A percentile compares a stretch with the other conserved stretches of the same genome.
phyloP scores from a whole-genome alignment of 257 asterid genomes.

The Cynanchum wilfordii region DNA sequence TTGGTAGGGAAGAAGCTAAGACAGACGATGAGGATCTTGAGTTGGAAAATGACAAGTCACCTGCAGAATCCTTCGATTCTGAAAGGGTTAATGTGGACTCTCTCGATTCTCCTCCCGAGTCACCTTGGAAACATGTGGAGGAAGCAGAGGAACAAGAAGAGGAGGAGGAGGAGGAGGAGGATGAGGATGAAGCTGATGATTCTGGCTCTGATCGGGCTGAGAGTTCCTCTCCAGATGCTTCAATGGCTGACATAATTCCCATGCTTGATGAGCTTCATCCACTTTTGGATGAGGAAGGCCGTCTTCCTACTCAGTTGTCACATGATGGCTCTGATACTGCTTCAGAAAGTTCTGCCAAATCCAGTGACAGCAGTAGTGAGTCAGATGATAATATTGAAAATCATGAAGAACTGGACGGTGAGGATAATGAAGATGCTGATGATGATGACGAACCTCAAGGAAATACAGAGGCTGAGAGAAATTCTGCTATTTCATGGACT shows the following conservation, averaged over 20 bases:
- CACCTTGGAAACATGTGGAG: slow-evolving; percentile 38
- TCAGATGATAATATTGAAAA: slow-evolving; percentile 53
- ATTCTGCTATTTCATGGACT: slow-evolving; percentile 71
- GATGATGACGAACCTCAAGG: slow-evolving; percentile 49
- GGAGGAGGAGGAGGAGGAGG: slow-evolving; percentile 28
- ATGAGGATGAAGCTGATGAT: slow-evolving; percentile 44
- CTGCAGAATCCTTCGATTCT: slow-evolving; percentile 60
- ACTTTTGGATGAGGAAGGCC: slow-evolving; percentile 55
- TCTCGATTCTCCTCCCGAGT: slow-evolving; percentile 35
- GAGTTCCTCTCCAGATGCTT: slow-evolving; percentile 92
- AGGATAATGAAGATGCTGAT: slow-evolving; percentile 56
- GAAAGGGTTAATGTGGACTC: slow-evolving; percentile 69
- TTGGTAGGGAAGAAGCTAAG: slow-evolving; percentile 22
- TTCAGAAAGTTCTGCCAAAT: slow-evolving; percentile 34
- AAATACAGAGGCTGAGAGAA: slow-evolving; percentile 43
- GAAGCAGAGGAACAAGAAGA: slow-evolving; percentile 33
- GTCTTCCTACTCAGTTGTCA: slow-evolving; percentile 34
- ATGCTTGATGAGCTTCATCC: slow-evolving; percentile 96
- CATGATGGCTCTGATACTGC: slow-evolving; percentile 43
- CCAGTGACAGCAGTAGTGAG: slow-evolving; percentile 35
- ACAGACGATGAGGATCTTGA: slow-evolving; percentile 35
- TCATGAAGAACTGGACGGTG: slow-evolving; percentile 47
- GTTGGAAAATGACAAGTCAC: slow-evolving; percentile 54
- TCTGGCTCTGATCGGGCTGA: slow-evolving; percentile 72
- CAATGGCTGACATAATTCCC: slow-evolving; percentile 84